A percentile compares a stretch with the other conserved stretches of the same genome.
Conservation (phyloP, 2,329 filamentous ascomycete species). For the Apiospora sp. region DNA sequence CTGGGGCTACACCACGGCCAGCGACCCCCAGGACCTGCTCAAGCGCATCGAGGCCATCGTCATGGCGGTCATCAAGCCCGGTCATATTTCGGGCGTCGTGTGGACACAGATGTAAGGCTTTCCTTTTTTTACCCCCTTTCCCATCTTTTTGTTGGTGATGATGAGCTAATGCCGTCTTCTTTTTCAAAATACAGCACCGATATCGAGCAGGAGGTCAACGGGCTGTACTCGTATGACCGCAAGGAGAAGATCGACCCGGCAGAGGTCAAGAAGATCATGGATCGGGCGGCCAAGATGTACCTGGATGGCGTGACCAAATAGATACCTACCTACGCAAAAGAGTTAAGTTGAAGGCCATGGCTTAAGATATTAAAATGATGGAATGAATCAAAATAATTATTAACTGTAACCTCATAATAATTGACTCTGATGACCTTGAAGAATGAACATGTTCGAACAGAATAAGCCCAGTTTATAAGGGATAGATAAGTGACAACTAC, state of each 20-base stretch:
- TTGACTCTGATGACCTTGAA: neutral
- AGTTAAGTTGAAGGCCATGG: neutral
- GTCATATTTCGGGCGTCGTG: slow-evolving; percentile 68
- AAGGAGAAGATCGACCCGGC: slow-evolving; percentile 65
- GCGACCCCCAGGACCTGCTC: slow-evolving; percentile 65
- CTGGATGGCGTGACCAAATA: slow-evolving; percentile 15
- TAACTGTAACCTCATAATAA: neutral
- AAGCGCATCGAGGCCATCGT: slow-evolving; percentile 65
- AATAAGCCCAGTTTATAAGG: neutral
- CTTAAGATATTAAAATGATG: neutral
- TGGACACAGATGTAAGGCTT: slow-evolving; percentile 68
- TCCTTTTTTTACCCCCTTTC: neutral
- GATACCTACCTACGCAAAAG: neutral
- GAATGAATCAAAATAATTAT: neutral
- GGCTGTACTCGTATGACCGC: slow-evolving; percentile 69
- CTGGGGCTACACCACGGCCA: slow-evolving; percentile 75
- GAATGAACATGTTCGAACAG: neutral
- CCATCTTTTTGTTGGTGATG: slow-evolving; percentile 3
- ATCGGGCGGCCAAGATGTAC: slow-evolving; percentile 58
- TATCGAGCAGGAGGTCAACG: slow-evolving; percentile 75
- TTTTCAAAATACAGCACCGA: slow-evolving; percentile 46
- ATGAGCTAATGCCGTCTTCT: neutral
- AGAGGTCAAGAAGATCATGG: slow-evolving; percentile 65
- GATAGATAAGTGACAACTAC: too few species aligned
- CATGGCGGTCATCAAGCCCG: slow-evolving; percentile 63